Conservation (phyloP, 1,284 basidiomycete species). For the Puccinia brachypodii region DNA sequence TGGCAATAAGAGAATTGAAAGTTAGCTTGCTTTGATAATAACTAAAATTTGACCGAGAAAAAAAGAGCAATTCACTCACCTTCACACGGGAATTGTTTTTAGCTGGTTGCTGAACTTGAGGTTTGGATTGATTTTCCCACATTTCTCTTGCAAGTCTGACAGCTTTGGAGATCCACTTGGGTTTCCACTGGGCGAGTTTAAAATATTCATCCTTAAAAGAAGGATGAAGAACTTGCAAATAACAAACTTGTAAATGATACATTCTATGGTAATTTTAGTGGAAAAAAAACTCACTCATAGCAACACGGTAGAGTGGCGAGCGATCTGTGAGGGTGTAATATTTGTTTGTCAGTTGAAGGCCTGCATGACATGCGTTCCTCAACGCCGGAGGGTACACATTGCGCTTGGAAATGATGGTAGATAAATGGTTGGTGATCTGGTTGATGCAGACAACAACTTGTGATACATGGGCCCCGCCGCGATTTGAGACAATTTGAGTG, state of each 20-base stretch:
- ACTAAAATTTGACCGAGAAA: not conserved
- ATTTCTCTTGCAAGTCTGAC: not conserved
- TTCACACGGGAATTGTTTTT: not conserved
- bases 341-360: not conserved
- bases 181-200: constrained; percentile 5
- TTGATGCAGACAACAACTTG: constrained; percentile 4
- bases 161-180: not conserved
- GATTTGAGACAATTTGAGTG: not conserved
- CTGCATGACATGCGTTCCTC: not conserved
- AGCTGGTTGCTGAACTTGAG: not conserved
- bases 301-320: not conserved
- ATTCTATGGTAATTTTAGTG: not conserved
- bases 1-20: not conserved
- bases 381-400: not conserved
- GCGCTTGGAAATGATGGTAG: not conserved
- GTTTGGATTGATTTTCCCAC: constrained; percentile 2
- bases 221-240: constrained; percentile 18
- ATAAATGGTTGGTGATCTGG: constrained; percentile 1
- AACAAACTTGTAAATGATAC: too few species aligned
- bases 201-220: constrained; percentile 9
- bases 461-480: not conserved
- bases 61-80: not conserved
- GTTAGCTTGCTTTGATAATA: not conserved
- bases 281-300: not conserved
- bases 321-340: not conserved